phyloP scores from a whole-genome alignment of 768 basidiomycete genomes.

The Sporobolomyces phaffii region DNA sequence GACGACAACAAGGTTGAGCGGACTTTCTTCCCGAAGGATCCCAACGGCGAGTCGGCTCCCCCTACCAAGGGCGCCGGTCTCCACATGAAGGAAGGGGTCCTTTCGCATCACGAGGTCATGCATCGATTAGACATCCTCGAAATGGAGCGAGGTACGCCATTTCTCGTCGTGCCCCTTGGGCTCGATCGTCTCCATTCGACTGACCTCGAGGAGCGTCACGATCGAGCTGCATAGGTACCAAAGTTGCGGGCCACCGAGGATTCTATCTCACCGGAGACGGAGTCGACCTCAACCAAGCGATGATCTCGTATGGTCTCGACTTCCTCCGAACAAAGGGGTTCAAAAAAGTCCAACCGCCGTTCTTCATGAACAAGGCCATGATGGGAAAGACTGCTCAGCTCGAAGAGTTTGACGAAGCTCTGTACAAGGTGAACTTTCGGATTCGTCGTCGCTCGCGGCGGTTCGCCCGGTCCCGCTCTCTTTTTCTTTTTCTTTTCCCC shows the following conservation, averaged over 20 bases:
- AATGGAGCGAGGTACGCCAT: conserved; percentile 70
- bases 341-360: conserved; percentile 93
- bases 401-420: conserved; percentile 95
- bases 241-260: conserved; percentile 89
- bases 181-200: no score
- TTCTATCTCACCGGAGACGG: conserved; percentile 95
- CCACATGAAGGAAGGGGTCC: conserved; percentile 58
- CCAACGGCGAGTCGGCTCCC: conserved; percentile 55
- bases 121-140: conserved; percentile 91
- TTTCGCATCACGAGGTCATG: conserved; percentile 97
- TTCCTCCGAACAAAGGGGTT: conserved; percentile 75
- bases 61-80: conserved; percentile 33
- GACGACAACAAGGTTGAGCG: conserved; percentile 80
- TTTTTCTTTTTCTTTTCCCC: background rate
- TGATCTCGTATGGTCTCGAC: conserved; percentile 89
- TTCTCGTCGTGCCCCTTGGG: no score
- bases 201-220: no score
- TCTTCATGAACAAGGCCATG: conserved; percentile 95
- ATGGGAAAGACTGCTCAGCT: conserved; percentile 98
- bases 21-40: conserved; percentile 80
- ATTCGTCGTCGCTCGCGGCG: background rate
- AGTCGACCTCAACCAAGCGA: conserved; percentile 91
- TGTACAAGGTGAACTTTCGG: conserved; percentile 71
- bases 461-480: no score
- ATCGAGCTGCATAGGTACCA: conserved; percentile 58